Evolutionary conservation across 371 early-diverging fungal genomes (phyloP), one percentile per base, ranked within the genome.

Genomic region (Lichtheimia corymbifera): DNA sequence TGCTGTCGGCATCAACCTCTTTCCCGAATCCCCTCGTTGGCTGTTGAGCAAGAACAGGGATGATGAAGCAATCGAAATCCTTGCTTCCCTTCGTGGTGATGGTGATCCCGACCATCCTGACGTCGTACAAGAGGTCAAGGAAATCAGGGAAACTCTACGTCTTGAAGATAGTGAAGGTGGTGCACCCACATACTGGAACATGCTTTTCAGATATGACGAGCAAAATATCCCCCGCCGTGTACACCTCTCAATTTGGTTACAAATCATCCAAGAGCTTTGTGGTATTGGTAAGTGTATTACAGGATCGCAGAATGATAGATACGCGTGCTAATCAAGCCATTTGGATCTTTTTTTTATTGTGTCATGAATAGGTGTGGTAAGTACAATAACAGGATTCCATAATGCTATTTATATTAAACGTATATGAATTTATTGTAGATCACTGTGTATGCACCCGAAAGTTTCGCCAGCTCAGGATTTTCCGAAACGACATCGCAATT

Each of bases 161-260:
- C 17, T 62, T 5, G 70, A 73, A 58, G 75, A 71, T 47, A 62
- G 68, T 30, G 54, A 55, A 15, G 71, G 66, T 27, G 72, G 71
- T 18, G 76, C 74, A 15, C 74, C 72, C 1, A 72, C 67, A 13
- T 74, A 78, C 18, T 24, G 73, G 9, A 66, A 66, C 24, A 77
- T 77, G 78, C 35, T 75, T 1, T 67, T 74, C 43, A 62, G 68
- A 14, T 62, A 65, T 14, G 78, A 77, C 35, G 58, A 61, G 4
- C 59, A 74, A 15, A 77, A 77, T 30, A 77, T 74, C 13, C 63
- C 70, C 27, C 72, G 78, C 3, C 78, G 78, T 51, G 78, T 77
- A 27, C 73, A 77, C 41, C 52, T 77, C 3, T 72, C 75, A 15
- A 62, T 77, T 22, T 77, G 65, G 78, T 35, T 77, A 2, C 78